Evolutionary conservation across 2,329 filamentous ascomycete species (phyloP), one percentile per base, ranked within the genome.

Genomic region (Tolypocladium pustulatum): DNA sequence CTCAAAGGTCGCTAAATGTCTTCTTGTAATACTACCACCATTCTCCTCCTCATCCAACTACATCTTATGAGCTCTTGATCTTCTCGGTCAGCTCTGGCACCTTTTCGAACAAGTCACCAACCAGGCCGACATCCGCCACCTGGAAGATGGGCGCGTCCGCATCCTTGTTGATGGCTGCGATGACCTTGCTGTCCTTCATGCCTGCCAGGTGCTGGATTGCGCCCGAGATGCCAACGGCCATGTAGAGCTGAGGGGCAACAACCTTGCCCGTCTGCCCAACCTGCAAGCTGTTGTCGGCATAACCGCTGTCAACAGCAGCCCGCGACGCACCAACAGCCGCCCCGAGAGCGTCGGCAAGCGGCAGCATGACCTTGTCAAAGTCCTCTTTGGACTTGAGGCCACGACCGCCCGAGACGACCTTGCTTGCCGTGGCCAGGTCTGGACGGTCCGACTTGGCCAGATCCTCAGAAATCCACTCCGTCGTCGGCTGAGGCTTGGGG

Each of bases 161-260:
- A 70, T 99, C 94, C 79, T 99, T 99, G 81, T 99, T 99, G 71
- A 99, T 97, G 17, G 91, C 91, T 27, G 93, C 94, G 77, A 99
- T 99, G 60, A 99, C 94, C 80, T 99, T 99, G 80, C 91, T 97
- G 72, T 99, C 94, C 83, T 99, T 99, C 94, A 99, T 99, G 71
- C 94, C 94, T 37, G 94, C 94, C 75, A 99, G 76, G 80, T 99
- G 94, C 77, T 99, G 94, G 66, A 99, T 99, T 27, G 94, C 94
- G 57, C 94, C 94, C 10, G 91, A 96, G 67, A 99, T 97, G 69
- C 94, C 94, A 15, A 93, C 92, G 57, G 91, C 95, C 65, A 99
- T 82, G 72, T 99, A 99, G 61, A 99, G 79, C 74, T 99, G 88
- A 60, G 94, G 94, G 54, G 94, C 94, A 58, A 99, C 93, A 62